Percentiles rank a stretch among this genome's conserved stretches.
Evolutionary conservation across 805 yeast genomes (phyloP).

Genomic region (Metschnikowia rubicola): DNA sequence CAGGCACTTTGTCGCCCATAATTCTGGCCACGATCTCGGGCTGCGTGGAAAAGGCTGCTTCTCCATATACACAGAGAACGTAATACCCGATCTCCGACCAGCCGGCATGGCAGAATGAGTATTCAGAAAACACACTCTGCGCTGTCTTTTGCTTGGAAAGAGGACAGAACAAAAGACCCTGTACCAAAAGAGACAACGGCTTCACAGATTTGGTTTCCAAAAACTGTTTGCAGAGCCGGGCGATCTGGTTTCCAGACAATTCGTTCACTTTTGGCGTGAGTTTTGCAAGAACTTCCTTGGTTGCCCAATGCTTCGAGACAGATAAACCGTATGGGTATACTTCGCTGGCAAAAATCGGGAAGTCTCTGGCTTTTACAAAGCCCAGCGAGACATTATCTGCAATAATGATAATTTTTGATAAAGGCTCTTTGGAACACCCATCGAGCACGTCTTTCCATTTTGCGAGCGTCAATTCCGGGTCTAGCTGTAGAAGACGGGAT

Average conservation of each 20-base stretch:
- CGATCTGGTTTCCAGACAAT: constrained; percentile 48
- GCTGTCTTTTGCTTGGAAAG: constrained; percentile 16
- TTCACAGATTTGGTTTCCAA: not conserved
- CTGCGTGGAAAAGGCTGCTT: constrained; percentile 6
- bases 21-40: constrained; percentile 15
- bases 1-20: not conserved
- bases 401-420: constrained; percentile 9
- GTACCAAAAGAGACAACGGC: constrained; percentile 17
- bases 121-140: constrained; percentile 1
- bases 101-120: constrained; percentile 17
- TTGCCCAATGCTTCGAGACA: constrained; percentile 22
- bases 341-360: constrained; percentile 41
- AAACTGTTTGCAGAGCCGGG: constrained; percentile 7
- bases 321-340: constrained; percentile 39
- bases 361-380: constrained; percentile 56
- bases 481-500: constrained; percentile 46
- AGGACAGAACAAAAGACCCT: constrained; percentile 41
- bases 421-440: not conserved
- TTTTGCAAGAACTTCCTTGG: constrained; percentile 26
- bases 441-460: constrained; percentile 34
- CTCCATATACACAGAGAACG: constrained; percentile 46
- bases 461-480: constrained; percentile 55
- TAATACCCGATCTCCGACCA: constrained; percentile 48
- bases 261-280: constrained; percentile 41
- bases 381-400: constrained; percentile 41